Conservation (phyloP, 2,329 filamentous ascomycete species). For the Lecanosticta acicola region DNA sequence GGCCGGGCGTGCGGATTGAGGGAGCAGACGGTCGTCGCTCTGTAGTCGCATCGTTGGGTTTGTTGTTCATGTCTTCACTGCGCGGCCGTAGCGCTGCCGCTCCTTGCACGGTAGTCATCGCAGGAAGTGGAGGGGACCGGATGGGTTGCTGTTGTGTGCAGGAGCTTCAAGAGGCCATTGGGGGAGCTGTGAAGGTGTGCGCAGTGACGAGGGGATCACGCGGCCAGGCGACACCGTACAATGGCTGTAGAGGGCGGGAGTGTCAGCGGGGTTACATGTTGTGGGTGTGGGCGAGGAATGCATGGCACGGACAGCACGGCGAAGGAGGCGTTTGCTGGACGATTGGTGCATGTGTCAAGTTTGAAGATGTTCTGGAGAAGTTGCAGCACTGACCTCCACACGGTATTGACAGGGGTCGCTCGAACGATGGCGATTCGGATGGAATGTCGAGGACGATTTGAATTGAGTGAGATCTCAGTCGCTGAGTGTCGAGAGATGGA, state of each 20-base stretch:
- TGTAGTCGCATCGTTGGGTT: conserved; percentile 4
- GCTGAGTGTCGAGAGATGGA: too few relatives aligned
- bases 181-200: background rate
- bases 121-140: conserved; percentile 1
- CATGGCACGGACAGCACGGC: conserved; percentile 7
- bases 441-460: too few relatives aligned
- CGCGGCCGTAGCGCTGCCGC: conserved; percentile 7
- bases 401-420: background rate
- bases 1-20: conserved; percentile 1
- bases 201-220: background rate
- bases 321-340: background rate
- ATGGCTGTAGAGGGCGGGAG: conserved; percentile 2
- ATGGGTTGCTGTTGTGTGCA: too few relatives aligned
- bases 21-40: conserved; percentile 9
- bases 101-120: conserved; percentile 1
- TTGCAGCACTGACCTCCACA: background rate
- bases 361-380: background rate
- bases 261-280: conserved; percentile 11
- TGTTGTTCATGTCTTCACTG: conserved; percentile 5
- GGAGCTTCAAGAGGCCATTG: background rate
- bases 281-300: conserved; percentile 15
- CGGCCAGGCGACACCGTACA: background rate
- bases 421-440: background rate
- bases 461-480: too few relatives aligned
- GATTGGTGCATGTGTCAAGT: background rate